These are phyloP conservation scores for Thyridium curvatum DNA, from an alignment of 2,329 filamentous ascomycete genomes.

Conservation along the genomic window DNA sequence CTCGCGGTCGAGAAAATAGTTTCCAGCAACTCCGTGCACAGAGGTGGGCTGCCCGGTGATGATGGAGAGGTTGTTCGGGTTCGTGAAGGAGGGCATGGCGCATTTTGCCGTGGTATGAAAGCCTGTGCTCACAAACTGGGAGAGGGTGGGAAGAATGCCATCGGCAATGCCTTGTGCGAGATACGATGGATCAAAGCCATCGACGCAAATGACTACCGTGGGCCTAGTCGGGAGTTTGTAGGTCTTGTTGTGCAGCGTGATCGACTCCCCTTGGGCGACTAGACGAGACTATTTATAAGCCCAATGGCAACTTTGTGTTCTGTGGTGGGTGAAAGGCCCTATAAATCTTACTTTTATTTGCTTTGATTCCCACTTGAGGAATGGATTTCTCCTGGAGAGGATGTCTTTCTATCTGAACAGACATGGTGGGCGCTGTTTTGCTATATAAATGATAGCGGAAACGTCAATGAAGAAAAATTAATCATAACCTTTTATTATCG, in stretches of 20 bases:
- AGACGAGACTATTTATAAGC: no score
- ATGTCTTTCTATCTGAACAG: no score
- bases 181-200: conserved; percentile 36
- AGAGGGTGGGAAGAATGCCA: conserved; percentile 26
- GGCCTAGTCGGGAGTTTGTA: conserved; percentile 13
- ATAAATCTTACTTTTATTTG: no score
- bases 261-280: background rate
- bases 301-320: no score
- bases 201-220: conserved; percentile 33
- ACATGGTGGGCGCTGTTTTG: no score
- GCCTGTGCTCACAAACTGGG: conserved; percentile 21
- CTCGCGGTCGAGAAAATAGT: conserved; percentile 32
- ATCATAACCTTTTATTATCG: no score
- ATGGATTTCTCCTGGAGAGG: no score
- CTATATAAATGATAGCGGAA: no score
- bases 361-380: no score
- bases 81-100: conserved; percentile 36
- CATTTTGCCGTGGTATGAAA: conserved; percentile 30
- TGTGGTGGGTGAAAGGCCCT: no score
- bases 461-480: no score
- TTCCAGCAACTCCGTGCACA: conserved; percentile 34
- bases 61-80: conserved; percentile 37
- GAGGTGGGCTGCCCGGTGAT: conserved; percentile 32
- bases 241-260: conserved; percentile 4
- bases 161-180: conserved; percentile 23